Percentiles rank a stretch among this genome's conserved stretches.
Evolutionary conservation across 2,329 filamentous ascomycete species (phyloP).

Genomic region (Fusarium subglutinans): DNA sequence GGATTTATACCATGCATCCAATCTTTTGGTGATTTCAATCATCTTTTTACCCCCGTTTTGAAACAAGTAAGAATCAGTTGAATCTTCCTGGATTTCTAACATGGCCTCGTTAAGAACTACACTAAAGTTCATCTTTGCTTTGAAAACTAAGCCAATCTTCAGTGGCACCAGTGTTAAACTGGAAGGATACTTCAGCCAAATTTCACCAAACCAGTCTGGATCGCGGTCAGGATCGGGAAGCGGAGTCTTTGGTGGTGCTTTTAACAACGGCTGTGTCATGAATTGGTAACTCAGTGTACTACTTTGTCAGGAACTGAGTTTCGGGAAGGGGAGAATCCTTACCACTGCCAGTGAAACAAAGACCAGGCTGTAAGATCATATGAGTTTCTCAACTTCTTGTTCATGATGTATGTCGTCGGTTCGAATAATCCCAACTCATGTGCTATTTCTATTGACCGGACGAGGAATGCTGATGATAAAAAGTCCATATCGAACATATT

Average conservation of each 20-base stretch:
- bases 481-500: constrained; percentile 13
- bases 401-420: not conserved
- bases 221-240: not conserved
- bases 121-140: not conserved
- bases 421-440: constrained; percentile 3
- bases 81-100: not conserved
- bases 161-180: not conserved
- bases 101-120: not conserved
- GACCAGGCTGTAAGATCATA: constrained; percentile 17
- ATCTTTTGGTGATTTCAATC: rapidly evolving
- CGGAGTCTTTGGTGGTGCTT: not conserved
- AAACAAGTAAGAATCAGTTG: not conserved
- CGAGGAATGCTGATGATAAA: not conserved
- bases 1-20: not conserved
- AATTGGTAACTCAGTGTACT: constrained; percentile 4
- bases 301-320: too few species aligned
- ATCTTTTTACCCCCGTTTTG: not conserved
- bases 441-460: not conserved
- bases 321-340: not conserved
- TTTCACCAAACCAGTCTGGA: constrained; percentile 1
- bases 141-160: not conserved
- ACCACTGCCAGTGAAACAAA: constrained; percentile 19
- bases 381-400: not conserved
- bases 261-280: not conserved
- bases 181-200: constrained; percentile 17